Percentiles rank a stretch among this genome's conserved stretches.
Conservation (phyloP, 768 basidiomycete genomes). For the Tylopilus rubrobrunneus region DNA sequence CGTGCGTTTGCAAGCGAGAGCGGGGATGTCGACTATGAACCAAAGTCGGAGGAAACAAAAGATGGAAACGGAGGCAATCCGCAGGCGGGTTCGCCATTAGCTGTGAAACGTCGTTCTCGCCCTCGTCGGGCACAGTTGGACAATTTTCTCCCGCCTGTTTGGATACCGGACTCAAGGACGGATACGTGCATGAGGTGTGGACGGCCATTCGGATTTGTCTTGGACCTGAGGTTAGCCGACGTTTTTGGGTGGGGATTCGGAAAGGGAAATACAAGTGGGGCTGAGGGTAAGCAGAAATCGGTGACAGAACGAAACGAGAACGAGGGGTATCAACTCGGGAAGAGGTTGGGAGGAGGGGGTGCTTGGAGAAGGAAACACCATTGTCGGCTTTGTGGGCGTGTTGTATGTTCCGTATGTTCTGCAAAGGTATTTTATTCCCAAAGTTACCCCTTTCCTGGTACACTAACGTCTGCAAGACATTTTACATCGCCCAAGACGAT, state of each 20-base stretch:
- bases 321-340: slow-evolving; percentile 7
- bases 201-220: slow-evolving; percentile 56
- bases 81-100: background rate
- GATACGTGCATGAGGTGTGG: slow-evolving; percentile 83
- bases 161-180: slow-evolving; percentile 88
- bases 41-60: slow-evolving; percentile 42
- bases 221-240: slow-evolving; percentile 24
- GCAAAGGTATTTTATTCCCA: slow-evolving; percentile 46
- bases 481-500: slow-evolving; percentile 55
- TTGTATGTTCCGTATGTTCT: slow-evolving; percentile 85
- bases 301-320: slow-evolving; percentile 5
- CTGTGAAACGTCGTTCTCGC: background rate
- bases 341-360: slow-evolving; percentile 13
- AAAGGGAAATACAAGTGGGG: slow-evolving; percentile 37
- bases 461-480: slow-evolving; percentile 51
- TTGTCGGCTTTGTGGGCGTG: slow-evolving; percentile 80
- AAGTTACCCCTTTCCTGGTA: background rate
- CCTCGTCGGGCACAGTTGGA: slow-evolving; percentile 27
- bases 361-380: slow-evolving; percentile 70
- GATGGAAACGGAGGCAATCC: slow-evolving; percentile 36
- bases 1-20: slow-evolving; percentile 63
- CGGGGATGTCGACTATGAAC: slow-evolving; percentile 30
- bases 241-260: slow-evolving; percentile 27
- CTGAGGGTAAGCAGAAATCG: slow-evolving; percentile 13
- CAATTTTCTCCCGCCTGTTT: slow-evolving; percentile 84